These are phyloP conservation scores for Myrmaecium sp. DNA, from an alignment of 2,329 filamentous ascomycete species.

Conservation along the genomic window DNA sequence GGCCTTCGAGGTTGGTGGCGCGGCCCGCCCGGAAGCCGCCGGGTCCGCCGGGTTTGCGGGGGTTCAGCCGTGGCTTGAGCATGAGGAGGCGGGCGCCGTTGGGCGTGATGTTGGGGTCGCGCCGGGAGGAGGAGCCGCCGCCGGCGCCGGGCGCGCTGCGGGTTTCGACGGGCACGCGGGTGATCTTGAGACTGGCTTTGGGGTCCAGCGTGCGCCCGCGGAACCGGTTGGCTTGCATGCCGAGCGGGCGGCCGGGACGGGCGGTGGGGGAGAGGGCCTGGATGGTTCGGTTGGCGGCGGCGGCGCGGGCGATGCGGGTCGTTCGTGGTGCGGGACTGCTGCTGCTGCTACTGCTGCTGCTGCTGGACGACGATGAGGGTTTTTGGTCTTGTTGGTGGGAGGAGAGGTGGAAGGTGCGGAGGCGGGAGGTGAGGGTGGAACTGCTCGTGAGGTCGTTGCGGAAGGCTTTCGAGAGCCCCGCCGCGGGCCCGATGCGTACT, in stretches of 20 bases:
- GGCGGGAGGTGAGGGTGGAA: constrained; percentile 1
- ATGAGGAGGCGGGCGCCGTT: too few relatives aligned
- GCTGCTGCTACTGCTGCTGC: constrained; percentile 1
- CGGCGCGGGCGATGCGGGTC: constrained; percentile 1
- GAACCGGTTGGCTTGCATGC: not conserved
- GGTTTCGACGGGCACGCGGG: not conserved
- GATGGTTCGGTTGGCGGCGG: constrained; percentile 1
- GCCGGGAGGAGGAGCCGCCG: too few relatives aligned
- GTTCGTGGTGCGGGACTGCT: not conserved
- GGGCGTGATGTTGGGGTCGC: too few relatives aligned
- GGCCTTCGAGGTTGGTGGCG: too few relatives aligned
- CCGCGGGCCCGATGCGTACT: constrained; percentile 2
- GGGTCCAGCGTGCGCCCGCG: too few relatives aligned
- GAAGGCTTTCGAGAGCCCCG: constrained; percentile 1
- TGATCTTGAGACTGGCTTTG: not conserved
- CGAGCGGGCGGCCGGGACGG: not conserved
- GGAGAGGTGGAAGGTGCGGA: constrained; percentile 4
- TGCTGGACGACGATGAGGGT: not conserved
- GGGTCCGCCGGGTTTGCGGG: too few relatives aligned
- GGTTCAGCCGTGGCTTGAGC: too few relatives aligned
- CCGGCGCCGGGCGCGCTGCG: too few relatives aligned
- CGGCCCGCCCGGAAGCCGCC: too few relatives aligned
- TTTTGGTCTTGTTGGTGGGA: constrained; percentile 1
- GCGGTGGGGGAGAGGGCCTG: not conserved
- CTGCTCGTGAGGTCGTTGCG: constrained; percentile 1